These are phyloP conservation scores for Colletotrichum viniferum DNA, from an alignment of 2,329 filamentous ascomycete species.

Conservation along the genomic window DNA sequence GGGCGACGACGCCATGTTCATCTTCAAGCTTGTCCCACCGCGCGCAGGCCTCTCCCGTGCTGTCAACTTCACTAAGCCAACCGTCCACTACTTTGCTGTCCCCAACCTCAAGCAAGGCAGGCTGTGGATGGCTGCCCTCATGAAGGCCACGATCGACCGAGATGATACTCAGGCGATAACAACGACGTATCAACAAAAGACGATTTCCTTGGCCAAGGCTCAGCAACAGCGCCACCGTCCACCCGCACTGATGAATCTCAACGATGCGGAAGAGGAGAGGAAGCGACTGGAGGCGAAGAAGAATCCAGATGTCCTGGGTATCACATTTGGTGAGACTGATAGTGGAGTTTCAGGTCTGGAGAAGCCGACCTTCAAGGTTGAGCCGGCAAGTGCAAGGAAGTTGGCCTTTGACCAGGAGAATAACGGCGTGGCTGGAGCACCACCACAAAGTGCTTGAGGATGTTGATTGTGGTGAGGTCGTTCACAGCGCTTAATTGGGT, in stretches of 20 bases:
- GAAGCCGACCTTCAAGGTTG: conserved; percentile 35
- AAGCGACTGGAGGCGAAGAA: conserved; percentile 29
- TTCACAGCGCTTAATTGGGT: not conserved
- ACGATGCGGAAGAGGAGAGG: conserved; percentile 25
- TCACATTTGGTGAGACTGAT: conserved; percentile 46
- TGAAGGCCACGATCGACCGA: conserved; percentile 98
- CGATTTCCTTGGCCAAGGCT: conserved; percentile 89
- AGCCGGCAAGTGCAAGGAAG: conserved; percentile 30
- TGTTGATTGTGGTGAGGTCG: not conserved
- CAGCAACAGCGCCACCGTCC: conserved; percentile 87
- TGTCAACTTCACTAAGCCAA: conserved; percentile 97
- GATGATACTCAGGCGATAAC: conserved; percentile 81
- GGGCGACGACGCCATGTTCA: conserved; percentile 80
- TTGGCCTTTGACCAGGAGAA: conserved; percentile 30
- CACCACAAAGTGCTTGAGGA: conserved; percentile 35
- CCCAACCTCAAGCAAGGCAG: conserved; percentile 87
- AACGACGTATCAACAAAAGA: conserved; percentile 96
- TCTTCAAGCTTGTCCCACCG: conserved; percentile 96
- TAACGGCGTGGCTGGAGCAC: conserved; percentile 25
- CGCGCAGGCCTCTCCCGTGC: conserved; percentile 85
- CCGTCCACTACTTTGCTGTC: conserved; percentile 96
- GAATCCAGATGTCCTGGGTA: conserved; percentile 44
- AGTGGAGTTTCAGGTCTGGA: conserved; percentile 48
- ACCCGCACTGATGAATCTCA: conserved; percentile 79
- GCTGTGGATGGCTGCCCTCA: conserved; percentile 96